Base-by-base conservation (phyloP, 106 monocot species). In the Platanthera guangdongensis region DNA sequence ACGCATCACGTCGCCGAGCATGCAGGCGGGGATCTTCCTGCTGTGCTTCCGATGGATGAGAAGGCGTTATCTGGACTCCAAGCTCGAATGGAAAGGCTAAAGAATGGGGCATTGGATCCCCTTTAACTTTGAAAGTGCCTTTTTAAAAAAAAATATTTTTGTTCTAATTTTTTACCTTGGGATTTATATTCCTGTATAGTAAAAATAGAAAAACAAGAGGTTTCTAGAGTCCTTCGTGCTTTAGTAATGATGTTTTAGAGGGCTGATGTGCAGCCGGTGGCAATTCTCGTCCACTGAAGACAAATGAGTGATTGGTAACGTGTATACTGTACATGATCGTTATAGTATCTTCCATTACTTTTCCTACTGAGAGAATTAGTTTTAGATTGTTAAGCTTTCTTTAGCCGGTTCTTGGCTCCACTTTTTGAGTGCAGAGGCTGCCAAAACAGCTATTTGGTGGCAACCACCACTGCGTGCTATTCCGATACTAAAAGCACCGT, bases 11-110 rank as follows among this genome's bases (percentile, higher is more conserved):
- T 73, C 51, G 78, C 57, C 6, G 83, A 81, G 0, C 64, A 21
- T 2, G 63, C 22, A 0, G 88, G 85, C 18, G 64, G 57, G 3
- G 92, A 94, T 22, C 59, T 47, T 18, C 79, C 68, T 8, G 72
- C 32, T 74, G 79, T 90, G 72, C 87, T 83, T 52, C 94, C 99
- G 1, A 88, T 94, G 92, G 99, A 99, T 77, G 99, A 99, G 79
- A 88, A 85, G 77, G 99, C 99, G 25, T 78, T 99, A 59, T 99
- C 99, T 77, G 91, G 94, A 11, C 71, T 99, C 12, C 99, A 99
- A 64, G 99, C 99, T 47, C 86, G 99, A 18, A 99, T 99, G 99
- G 92, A 99, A 76, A 84, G 99, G 76, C 87, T 99, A n/a, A 99
- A 94, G 72, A 92, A 87, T 72, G 99, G 99, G 14, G 83, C 90